A percentile compares a stretch with the other conserved stretches of the same genome.
Evolutionary conservation across 1,284 basidiomycete genomes (phyloP).

Genomic region (Grifola frondosa): DNA sequence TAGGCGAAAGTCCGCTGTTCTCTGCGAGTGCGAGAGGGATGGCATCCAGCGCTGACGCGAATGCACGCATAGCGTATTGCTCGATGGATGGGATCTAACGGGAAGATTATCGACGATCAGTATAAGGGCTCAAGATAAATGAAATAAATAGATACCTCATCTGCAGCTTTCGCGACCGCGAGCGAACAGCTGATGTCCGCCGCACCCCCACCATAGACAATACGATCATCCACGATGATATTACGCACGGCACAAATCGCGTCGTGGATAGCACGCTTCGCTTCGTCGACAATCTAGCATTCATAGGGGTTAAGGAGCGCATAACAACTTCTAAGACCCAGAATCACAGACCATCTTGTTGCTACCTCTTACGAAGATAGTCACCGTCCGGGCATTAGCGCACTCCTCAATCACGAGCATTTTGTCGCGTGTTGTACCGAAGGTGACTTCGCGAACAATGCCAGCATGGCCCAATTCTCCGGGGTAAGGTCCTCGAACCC

Average conservation of each 20-base stretch:
- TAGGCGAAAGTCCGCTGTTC: constrained; percentile 95
- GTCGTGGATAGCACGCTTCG: constrained; percentile 96
- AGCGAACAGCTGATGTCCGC: constrained; percentile 96
- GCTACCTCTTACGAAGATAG: constrained; percentile 94
- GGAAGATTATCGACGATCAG: neutral
- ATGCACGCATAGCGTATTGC: constrained; percentile 99
- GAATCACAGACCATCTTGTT: constrained; percentile 89
- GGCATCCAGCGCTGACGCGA: constrained; percentile 90
- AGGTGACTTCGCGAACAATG: constrained; percentile 89
- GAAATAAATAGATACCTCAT: constrained; percentile 61
- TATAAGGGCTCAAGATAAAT: neutral
- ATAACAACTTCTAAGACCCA: neutral
- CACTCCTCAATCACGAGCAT: constrained; percentile 99
- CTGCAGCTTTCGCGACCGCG: constrained; percentile 91
- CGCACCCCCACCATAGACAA: constrained; percentile 97
- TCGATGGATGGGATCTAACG: constrained; percentile 94
- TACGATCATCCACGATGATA: constrained; percentile 91
- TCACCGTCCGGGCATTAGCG: constrained; percentile 95
- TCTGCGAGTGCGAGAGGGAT: constrained; percentile 95
- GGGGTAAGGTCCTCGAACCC: constrained; percentile 92
- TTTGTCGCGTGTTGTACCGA: constrained; percentile 97
- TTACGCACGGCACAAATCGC: constrained; percentile 98
- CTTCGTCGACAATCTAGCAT: constrained; percentile 96
- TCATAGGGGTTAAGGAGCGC: neutral
- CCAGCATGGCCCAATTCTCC: constrained; percentile 94